These are phyloP conservation scores for Capsicum chinense DNA, from an alignment of 257 asterid species.

Conservation along the genomic window DNA sequence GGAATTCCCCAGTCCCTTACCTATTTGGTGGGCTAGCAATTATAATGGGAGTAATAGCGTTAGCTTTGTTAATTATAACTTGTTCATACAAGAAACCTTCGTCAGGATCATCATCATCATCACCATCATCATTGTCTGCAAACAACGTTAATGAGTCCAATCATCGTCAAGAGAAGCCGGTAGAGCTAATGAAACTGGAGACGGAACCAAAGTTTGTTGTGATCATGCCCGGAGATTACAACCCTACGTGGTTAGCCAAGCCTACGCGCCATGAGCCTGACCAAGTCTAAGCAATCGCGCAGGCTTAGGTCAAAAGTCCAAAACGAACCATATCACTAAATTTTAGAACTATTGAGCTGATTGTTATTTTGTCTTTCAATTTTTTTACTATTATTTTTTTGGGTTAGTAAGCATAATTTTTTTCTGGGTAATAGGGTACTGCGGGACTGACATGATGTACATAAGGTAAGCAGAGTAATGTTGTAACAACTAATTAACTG, in stretches of 20 bases:
- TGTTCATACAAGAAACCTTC: conserved; percentile 46
- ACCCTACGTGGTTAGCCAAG: conserved; percentile 50
- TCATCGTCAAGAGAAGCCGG: conserved; percentile 22
- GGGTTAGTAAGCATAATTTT: too few species aligned
- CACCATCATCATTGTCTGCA: neutral
- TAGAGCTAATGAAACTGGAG: conserved; percentile 35
- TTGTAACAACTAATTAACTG: neutral
- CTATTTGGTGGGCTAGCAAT: conserved; percentile 48
- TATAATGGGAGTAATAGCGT: conserved; percentile 46
- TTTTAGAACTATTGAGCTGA: neutral
- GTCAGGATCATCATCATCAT: conserved; percentile 5
- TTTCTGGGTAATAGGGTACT: too few species aligned
- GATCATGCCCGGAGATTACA: conserved; percentile 61
- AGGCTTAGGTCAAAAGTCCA: neutral
- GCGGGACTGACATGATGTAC: too few species aligned
- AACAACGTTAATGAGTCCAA: neutral
- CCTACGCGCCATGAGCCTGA: neutral
- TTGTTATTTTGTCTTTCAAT: neutral
- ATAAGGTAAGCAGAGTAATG: neutral
- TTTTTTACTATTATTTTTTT: neutral
- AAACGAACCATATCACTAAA: neutral
- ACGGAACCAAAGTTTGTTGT: conserved; percentile 58
- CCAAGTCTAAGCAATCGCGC: neutral
- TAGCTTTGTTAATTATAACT: conserved; percentile 49
- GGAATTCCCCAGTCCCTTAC: conserved; percentile 64